Evolutionary conservation across 1,284 basidiomycete genomes (phyloP).

Genomic region (Moesziomyces antarcticus): DNA sequence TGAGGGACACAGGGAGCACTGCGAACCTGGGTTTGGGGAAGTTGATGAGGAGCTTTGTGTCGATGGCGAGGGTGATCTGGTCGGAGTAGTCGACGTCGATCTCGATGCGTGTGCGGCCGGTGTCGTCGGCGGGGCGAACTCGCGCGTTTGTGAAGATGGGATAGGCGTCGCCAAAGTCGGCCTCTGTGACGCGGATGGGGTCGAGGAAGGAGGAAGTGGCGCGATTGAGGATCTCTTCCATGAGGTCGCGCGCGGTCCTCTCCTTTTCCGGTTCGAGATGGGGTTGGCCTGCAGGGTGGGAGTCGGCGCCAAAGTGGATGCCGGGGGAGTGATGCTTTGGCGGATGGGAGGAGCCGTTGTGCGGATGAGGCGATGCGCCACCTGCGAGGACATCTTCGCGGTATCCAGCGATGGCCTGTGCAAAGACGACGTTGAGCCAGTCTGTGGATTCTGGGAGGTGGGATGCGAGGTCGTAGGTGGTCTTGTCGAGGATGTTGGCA

Average conservation of each 20-base stretch:
- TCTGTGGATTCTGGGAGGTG: conserved; percentile 72
- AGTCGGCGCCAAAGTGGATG: conserved; percentile 7
- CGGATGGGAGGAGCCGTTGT: background rate
- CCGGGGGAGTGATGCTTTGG: conserved; percentile 5
- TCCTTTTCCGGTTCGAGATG: conserved; percentile 36
- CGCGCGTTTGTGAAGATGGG: conserved; percentile 72
- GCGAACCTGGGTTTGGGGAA: conserved; percentile 73
- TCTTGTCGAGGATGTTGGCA: conserved; percentile 69
- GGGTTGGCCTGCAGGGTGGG: conserved; percentile 4
- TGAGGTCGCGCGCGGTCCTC: conserved; percentile 49
- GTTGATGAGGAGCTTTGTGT: conserved; percentile 73
- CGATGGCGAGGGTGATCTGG: conserved; percentile 71
- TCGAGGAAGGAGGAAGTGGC: conserved; percentile 66
- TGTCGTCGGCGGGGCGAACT: conserved; percentile 72
- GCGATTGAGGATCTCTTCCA: conserved; percentile 64
- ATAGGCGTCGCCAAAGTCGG: conserved; percentile 71
- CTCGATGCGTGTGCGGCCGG: conserved; percentile 71
- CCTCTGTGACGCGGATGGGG: conserved; percentile 72
- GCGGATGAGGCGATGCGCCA: conserved; percentile 52
- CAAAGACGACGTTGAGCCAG: conserved; percentile 73
- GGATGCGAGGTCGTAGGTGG: conserved; percentile 71
- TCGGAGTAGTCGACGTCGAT: conserved; percentile 73
- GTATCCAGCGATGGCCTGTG: conserved; percentile 70
- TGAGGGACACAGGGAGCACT: conserved; percentile 72
- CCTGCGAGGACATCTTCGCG: conserved; percentile 68